These are phyloP conservation scores for Tulasnella sp. DNA, from an alignment of 768 basidiomycete species.

Conservation along the genomic window DNA sequence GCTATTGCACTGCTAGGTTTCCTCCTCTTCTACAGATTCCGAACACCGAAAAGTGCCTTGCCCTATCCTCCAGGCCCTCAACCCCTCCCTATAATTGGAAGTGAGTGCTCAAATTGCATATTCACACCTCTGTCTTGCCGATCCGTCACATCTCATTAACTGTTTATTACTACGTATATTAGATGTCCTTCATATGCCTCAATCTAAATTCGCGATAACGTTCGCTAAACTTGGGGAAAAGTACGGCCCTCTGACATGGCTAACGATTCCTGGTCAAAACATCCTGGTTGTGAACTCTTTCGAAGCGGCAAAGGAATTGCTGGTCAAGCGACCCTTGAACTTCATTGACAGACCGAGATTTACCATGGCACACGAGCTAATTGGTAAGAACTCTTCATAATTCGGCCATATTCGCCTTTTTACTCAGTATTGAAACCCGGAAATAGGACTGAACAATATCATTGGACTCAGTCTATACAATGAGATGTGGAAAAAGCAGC, in stretches of 20 bases:
- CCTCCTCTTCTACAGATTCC: neutral
- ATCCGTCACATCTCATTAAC: too few species aligned
- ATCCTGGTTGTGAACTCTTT: too few species aligned
- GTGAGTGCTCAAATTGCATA: neutral
- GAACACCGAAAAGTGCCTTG: neutral
- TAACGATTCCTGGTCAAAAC: too few species aligned
- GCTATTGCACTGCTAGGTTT: neutral
- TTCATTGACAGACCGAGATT: slow-evolving; percentile 36
- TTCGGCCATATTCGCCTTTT: neutral
- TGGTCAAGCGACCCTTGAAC: slow-evolving; percentile 35
- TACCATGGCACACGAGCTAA: neutral
- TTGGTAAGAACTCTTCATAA: neutral
- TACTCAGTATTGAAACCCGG: neutral
- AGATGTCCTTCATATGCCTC: slow-evolving; percentile 39
- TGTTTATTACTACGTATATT: neutral
- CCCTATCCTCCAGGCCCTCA: neutral
- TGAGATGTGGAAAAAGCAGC: neutral
- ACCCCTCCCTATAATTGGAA: neutral
- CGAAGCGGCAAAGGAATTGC: slow-evolving; percentile 20
- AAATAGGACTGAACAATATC: neutral
- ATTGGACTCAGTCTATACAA: neutral
- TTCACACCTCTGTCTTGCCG: neutral
- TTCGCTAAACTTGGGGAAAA: slow-evolving; percentile 13
- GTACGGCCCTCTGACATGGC: too few species aligned
- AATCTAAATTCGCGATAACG: neutral